Evolutionary conservation across 2,329 filamentous ascomycete genomes (phyloP).

Genomic region (Pezicula radicicola): DNA sequence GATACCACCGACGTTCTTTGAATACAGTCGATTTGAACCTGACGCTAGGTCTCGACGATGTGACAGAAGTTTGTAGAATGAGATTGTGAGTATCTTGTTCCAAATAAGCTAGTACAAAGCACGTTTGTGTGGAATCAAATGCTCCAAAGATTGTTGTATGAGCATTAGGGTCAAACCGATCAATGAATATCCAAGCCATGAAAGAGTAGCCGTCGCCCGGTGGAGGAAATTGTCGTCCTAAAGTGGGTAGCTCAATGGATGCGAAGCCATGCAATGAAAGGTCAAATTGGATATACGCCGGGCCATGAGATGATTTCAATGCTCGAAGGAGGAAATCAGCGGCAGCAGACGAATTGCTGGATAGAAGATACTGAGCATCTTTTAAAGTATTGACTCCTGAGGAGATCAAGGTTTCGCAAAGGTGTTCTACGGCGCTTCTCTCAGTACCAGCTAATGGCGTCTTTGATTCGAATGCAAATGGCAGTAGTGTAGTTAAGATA

Average conservation of each 20-base stretch:
- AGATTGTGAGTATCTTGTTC: conserved; percentile 92
- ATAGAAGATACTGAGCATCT: conserved; percentile 74
- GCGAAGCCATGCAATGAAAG: conserved; percentile 83
- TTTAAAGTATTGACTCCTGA: conserved; percentile 78
- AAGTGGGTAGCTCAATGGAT: conserved; percentile 83
- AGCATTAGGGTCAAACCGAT: conserved; percentile 76
- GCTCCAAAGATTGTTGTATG: conserved; percentile 97
- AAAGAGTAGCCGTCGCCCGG: conserved; percentile 82
- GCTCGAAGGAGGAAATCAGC: conserved; percentile 73
- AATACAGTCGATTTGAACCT: conserved; percentile 86
- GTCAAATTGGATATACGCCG: conserved; percentile 91
- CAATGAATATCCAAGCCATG: conserved; percentile 82
- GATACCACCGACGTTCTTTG: conserved; percentile 80
- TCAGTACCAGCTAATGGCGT: conserved; percentile 53
- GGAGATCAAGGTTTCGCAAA: conserved; percentile 68
- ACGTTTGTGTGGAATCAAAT: conserved; percentile 87
- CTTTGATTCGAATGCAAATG: conserved; percentile 53
- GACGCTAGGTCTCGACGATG: conserved; percentile 80
- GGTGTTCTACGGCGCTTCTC: conserved; percentile 54
- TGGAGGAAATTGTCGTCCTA: conserved; percentile 84
- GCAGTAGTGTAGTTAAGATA: conserved; percentile 64
- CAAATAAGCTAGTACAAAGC: conserved; percentile 89
- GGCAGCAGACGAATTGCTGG: conserved; percentile 46
- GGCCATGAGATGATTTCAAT: conserved; percentile 70
- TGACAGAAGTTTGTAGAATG: conserved; percentile 93